Evolutionary conservation across 2,329 filamentous ascomycete genomes (phyloP).

Genomic region (Lasiodiplodia gonubiensis): DNA sequence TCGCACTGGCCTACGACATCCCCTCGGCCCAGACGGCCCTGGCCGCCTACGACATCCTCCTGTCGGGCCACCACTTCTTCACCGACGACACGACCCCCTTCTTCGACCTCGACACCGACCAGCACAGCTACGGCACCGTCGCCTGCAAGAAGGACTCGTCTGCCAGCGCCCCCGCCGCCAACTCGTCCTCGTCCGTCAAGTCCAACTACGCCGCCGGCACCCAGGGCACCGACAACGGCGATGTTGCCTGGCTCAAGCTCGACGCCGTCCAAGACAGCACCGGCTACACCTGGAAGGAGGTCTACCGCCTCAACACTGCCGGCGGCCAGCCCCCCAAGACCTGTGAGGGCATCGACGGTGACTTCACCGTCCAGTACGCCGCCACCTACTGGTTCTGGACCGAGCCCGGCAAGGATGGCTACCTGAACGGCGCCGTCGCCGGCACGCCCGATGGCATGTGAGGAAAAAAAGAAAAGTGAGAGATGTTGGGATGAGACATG

Average conservation of each 20-base stretch:
- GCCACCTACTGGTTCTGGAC: constrained; percentile 74
- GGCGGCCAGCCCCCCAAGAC: constrained; percentile 77
- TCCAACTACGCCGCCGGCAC: constrained; percentile 52
- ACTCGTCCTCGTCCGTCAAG: constrained; percentile 5
- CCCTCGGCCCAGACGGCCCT: constrained; percentile 51
- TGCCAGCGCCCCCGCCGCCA: constrained; percentile 63
- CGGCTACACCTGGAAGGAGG: constrained; percentile 66
- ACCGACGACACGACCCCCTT: constrained; percentile 70
- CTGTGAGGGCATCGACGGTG: constrained; percentile 67
- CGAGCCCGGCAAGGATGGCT: constrained; percentile 13
- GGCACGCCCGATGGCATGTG: constrained; percentile 7
- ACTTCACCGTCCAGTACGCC: constrained; percentile 79
- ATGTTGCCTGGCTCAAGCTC: constrained; percentile 83
- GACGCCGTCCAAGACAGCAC: constrained; percentile 47
- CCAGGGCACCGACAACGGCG: constrained; percentile 53
- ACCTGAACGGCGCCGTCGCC: constrained; percentile 19
- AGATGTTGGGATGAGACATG: constrained; percentile 2
- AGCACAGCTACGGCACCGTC: constrained; percentile 62
- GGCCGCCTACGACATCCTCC: constrained; percentile 62
- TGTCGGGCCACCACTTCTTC: constrained; percentile 86
- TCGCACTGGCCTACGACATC: constrained; percentile 71
- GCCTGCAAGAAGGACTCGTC: constrained; percentile 68
- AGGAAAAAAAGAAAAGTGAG: neutral
- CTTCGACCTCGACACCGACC: constrained; percentile 74
- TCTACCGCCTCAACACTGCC: constrained; percentile 84